Evolutionary conservation across 1,284 basidiomycete species (phyloP).

Genomic region (Rhodotorula sp.): DNA sequence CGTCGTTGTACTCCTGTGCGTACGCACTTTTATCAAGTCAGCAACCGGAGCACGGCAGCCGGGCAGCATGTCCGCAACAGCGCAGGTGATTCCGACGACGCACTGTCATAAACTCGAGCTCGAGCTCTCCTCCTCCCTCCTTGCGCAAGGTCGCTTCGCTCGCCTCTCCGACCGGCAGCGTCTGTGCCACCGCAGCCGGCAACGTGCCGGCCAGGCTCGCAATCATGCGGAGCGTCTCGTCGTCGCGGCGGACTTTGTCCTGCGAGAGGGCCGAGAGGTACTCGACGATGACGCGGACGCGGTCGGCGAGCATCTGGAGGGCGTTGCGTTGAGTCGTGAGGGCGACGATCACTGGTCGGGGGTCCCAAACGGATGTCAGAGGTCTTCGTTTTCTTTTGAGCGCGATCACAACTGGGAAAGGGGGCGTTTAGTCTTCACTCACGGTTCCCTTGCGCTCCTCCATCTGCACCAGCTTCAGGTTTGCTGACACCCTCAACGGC

Average conservation of each 20-base stretch:
- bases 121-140: slow-evolving; percentile 63
- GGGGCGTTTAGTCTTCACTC: too few species aligned
- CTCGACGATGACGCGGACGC: slow-evolving; percentile 75
- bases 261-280: slow-evolving; percentile 75
- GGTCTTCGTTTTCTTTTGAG: too few species aligned
- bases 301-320: slow-evolving; percentile 91
- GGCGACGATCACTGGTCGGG: slow-evolving; percentile 61
- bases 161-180: background rate
- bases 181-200: slow-evolving; percentile 52
- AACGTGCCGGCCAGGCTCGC: slow-evolving; percentile 80
- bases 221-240: slow-evolving; percentile 77
- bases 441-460: slow-evolving; percentile 17
- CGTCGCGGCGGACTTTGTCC: slow-evolving; percentile 67
- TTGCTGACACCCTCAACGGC: slow-evolving; percentile 92
- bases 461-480: slow-evolving; percentile 7
- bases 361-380: too few species aligned
- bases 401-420: too few species aligned
- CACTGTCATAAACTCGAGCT: slow-evolving; percentile 73
- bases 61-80: background rate
- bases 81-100: slow-evolving; percentile 53
- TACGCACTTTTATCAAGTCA: background rate
- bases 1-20: slow-evolving; percentile 78
- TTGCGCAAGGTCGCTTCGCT: background rate
- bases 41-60: background rate
- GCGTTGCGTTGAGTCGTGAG: slow-evolving; percentile 89